Base-by-base conservation (phyloP, 805 yeast genomes). In the Starmera caribaea region DNA sequence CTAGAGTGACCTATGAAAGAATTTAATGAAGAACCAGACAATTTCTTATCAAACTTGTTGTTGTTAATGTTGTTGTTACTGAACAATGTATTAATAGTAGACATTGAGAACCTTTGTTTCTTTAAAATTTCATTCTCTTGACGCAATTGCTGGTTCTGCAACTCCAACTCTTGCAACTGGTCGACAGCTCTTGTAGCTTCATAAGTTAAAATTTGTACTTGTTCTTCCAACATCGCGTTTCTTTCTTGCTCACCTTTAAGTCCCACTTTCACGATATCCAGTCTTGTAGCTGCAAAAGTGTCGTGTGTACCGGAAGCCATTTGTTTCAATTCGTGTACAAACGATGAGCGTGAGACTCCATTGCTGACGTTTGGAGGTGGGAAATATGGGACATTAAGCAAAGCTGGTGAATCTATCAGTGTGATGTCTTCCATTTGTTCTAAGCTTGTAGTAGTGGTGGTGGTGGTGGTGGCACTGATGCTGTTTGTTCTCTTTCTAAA, bases 101-200 rank as follows among this genome's bases (percentile, higher is more conserved):
- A 32, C 24, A 28, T 43, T 4, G 38, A 44, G 26, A 49, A 32
- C 8, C 39, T 37, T 8, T 45, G 50, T 13, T 34, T 39, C 30
- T 36, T 49, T 31, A 54, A 27, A 1, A 26, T 16, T 3, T 46
- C 47, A 29, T 53, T 50, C 31, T 46, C 51, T 34, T 43, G 50
- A 6, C 39, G 43, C 41, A n/a, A 52, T 58, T 4, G 46, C 45
- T 16, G 9, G 26, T 21, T 21, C 6, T 21, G 26, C 26, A 21
- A 21, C 26, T 7, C 26, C 26, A 21, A 9, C 8, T 21, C 26
- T 21, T 21, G 26, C 26, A 53, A 39, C 34, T 41, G 40, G 35
- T 54, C 59, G 30, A 54, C 39, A 4, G 57, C 57, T 34, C 40
- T 9, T 1, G 57, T 48, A 11, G 58, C 59, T 17, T 54, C 58